Base-by-base conservation (phyloP, 164 flowering plant species). In the Buxus sempervirens region DNA sequence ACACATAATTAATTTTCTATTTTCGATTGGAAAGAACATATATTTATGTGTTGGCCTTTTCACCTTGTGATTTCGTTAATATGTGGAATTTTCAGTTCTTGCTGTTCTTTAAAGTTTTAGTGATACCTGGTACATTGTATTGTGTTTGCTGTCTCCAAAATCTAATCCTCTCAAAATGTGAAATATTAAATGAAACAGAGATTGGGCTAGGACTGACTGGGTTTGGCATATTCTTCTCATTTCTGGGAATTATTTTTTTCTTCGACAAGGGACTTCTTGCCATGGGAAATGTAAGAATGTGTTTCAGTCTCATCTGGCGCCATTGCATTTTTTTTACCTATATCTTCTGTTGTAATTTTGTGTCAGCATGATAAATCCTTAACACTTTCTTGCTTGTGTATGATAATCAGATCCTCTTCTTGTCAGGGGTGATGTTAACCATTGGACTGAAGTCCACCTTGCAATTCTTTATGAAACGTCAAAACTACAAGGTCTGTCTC, bases 131-230 rank as follows among this genome's bases (percentile, higher is more conserved):
- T n/a, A n/a, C n/a, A n/a, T n/a, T n/a, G n/a, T n/a, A n/a, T n/a
- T 20, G 16, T 16, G 20, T 58, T 51, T 9, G 55, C n/a, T 61
- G 19, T 53, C 16, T 20, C 53, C 66, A 21, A 42, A 13, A 25
- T 66, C 22, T n/a, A 20, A 42, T 54, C 14, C 23, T 62, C 20
- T 65, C 60, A 38, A 57, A 51, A 63, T 32, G 62, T 63, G 58
- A 24, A 27, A 53, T 24, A 32, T 22, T 72, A 53, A 61, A 56
- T 68, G 79, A 69, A 71, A 74, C 97, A 91, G 97, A 91, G 82
- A 95, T 95, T 65, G 98, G 98, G 58, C 84, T 91, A 20, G 98
- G 98, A 67, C 79, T 95, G 87, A 91, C 97, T 13, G 97, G 92
- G 53, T 95, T 91, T 74, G 96, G 98, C 60, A 65, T 91, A 22